These are phyloP conservation scores for Gossypium longicalyx DNA, from an alignment of 345 rosid species.

Conservation along the genomic window DNA sequence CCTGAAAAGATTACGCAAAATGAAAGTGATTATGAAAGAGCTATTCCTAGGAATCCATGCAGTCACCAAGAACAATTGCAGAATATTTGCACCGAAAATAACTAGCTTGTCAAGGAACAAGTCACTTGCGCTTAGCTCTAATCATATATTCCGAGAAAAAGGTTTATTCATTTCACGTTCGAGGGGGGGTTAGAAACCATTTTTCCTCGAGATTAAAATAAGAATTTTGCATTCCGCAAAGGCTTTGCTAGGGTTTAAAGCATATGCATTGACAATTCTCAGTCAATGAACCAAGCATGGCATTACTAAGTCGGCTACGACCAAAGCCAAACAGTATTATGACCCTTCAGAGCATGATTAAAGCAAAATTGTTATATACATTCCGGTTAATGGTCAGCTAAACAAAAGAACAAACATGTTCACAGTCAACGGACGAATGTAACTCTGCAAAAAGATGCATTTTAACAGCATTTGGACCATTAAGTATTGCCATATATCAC, in stretches of 20 bases:
- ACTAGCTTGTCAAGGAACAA: neutral
- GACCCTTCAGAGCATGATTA: neutral
- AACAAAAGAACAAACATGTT: neutral
- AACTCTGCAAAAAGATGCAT: neutral
- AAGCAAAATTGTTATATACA: neutral
- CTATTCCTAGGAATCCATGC: neutral
- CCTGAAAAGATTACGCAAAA: slow-evolving; percentile 37
- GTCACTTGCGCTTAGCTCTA: neutral
- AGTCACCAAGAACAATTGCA: neutral
- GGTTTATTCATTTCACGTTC: neutral
- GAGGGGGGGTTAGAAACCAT: neutral
- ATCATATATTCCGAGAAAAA: neutral
- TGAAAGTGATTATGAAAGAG: neutral
- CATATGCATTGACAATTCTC: neutral
- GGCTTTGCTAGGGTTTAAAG: neutral
- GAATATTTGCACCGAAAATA: neutral
- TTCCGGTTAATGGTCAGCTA: neutral
- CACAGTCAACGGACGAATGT: neutral
- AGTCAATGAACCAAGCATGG: neutral
- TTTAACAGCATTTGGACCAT: neutral
- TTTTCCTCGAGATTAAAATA: neutral
- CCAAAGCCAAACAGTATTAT: neutral
- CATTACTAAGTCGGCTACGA: neutral
- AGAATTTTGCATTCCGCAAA: neutral
- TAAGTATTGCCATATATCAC: neutral